Evolutionary conservation across 495 filamentous ascomycete species (phyloP).

Genomic region (Penicillium canescens): DNA sequence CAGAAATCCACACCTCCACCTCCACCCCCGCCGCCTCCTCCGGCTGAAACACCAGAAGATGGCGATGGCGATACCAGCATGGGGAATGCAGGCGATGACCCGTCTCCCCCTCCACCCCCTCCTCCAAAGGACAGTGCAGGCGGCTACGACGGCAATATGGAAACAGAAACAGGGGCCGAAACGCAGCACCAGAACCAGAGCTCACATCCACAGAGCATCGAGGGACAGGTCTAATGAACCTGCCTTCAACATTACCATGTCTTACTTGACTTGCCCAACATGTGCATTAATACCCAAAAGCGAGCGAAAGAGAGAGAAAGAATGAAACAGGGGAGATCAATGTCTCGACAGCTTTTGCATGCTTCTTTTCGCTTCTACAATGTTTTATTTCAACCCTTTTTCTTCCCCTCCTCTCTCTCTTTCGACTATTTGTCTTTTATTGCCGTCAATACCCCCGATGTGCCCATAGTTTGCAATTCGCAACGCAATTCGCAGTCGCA

Average conservation of each 20-base stretch:
- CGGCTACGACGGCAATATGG: conserved; percentile 6
- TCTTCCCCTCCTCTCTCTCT: not conserved
- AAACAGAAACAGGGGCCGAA: conserved; percentile 11
- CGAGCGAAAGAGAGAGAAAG: conserved; percentile 1
- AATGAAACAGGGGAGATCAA: not conserved
- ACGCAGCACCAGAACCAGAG: conserved; percentile 1
- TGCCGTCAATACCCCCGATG: conserved; percentile 8
- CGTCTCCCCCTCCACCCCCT: conserved; percentile 25
- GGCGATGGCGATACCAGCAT: conserved; percentile 28
- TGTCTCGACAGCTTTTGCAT: not conserved
- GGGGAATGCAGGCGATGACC: conserved; percentile 18
- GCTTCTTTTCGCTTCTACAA: conserved; percentile 9
- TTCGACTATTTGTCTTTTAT: conserved; percentile 4
- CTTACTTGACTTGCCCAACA: not conserved
- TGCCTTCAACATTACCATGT: no score
- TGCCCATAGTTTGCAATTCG: conserved; percentile 10
- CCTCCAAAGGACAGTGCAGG: conserved; percentile 16
- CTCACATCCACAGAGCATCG: conserved; percentile 21
- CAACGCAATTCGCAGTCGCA: not conserved
- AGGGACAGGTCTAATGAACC: conserved; percentile 22
- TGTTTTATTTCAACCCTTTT: conserved; percentile 10
- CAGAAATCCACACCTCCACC: conserved; percentile 43
- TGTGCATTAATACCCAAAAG: conserved; percentile 11
- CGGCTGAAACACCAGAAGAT: conserved; percentile 12
- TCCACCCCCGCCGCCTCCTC: conserved; percentile 32